A percentile compares a stretch with the other conserved stretches of the same genome.
Conservation (phyloP, 768 basidiomycete genomes). For the Cyclocybe cylindracea region DNA sequence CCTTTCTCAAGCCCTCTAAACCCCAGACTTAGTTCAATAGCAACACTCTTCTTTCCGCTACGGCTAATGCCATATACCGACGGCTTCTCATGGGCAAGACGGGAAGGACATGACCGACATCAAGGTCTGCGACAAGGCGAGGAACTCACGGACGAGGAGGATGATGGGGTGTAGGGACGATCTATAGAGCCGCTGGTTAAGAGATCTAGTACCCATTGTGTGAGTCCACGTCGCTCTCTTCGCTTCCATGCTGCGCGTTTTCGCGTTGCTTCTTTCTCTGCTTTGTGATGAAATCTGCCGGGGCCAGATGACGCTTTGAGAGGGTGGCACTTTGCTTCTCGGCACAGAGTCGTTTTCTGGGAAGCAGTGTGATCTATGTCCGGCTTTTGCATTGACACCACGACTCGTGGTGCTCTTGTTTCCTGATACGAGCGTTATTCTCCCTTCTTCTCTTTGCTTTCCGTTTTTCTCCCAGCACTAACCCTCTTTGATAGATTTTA, state of each 20-base stretch:
- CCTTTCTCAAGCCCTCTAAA: neutral
- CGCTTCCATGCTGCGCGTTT: neutral
- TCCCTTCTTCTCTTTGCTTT: neutral
- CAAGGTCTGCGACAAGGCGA: slow-evolving; percentile 71
- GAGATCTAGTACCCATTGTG: slow-evolving; percentile 16
- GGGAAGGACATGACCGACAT: slow-evolving; percentile 62
- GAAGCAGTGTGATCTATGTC: slow-evolving; percentile 62
- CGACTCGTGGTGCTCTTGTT: neutral
- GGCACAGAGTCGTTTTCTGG: slow-evolving; percentile 29
- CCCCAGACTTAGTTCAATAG: slow-evolving; percentile 53
- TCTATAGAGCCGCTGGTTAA: slow-evolving; percentile 2
- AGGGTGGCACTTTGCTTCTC: slow-evolving; percentile 13
- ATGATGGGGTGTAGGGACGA: slow-evolving; percentile 39
- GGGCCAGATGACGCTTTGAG: slow-evolving; percentile 84
- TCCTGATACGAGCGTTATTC: neutral
- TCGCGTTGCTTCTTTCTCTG: neutral
- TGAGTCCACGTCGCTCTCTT: slow-evolving; percentile 14
- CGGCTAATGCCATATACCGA: slow-evolving; percentile 82
- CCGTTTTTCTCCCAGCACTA: too few relatives aligned
- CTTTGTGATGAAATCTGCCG: slow-evolving; percentile 69
- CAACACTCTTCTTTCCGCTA: slow-evolving; percentile 82
- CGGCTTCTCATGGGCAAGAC: slow-evolving; percentile 79
- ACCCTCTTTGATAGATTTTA: too few relatives aligned
- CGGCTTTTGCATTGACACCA: slow-evolving; percentile 38
- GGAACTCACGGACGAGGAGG: slow-evolving; percentile 86